Evolutionary conservation across 805 yeast genomes (phyloP).

Genomic region (Lipomyces orientalis): DNA sequence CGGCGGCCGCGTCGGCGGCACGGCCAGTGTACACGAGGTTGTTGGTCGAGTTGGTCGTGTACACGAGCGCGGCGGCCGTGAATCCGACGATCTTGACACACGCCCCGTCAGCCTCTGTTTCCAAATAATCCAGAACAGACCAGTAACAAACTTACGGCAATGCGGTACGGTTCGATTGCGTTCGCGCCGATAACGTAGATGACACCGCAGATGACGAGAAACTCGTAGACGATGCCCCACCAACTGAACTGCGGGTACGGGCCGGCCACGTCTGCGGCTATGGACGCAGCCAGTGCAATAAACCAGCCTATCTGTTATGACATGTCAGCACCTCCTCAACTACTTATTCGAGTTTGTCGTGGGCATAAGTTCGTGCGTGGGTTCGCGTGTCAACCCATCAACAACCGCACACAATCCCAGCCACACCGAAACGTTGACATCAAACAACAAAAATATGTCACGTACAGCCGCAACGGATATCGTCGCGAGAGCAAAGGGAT

Average conservation of each 20-base stretch:
- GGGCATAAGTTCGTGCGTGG: not conserved
- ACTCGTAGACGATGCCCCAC: constrained; percentile 93
- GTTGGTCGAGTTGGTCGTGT: constrained; percentile 83
- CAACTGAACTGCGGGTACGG: constrained; percentile 83
- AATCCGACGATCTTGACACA: constrained; percentile 54
- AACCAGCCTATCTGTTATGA: constrained; percentile 70
- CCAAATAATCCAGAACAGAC: not conserved
- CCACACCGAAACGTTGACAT: not conserved
- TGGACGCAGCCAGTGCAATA: constrained; percentile 85
- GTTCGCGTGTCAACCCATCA: not conserved
- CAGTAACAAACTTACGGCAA: constrained; percentile 43
- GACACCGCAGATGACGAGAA: constrained; percentile 62
- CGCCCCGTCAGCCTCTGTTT: not conserved
- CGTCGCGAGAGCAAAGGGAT: constrained; percentile 88
- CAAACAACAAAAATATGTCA: not conserved
- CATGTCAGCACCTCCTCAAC: constrained; percentile 1
- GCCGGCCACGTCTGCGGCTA: constrained; percentile 55
- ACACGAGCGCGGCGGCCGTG: constrained; percentile 75
- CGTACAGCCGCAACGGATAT: constrained; percentile 63
- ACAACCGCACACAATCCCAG: not conserved
- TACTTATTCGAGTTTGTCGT: not conserved
- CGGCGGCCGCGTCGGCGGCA: constrained; percentile 78
- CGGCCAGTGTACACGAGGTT: constrained; percentile 71
- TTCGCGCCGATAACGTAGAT: constrained; percentile 61
- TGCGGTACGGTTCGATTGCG: constrained; percentile 70